Evolutionary conservation across 108 stramenopile genomes (phyloP).

Genomic region (Fragilaria crotonensis): DNA sequence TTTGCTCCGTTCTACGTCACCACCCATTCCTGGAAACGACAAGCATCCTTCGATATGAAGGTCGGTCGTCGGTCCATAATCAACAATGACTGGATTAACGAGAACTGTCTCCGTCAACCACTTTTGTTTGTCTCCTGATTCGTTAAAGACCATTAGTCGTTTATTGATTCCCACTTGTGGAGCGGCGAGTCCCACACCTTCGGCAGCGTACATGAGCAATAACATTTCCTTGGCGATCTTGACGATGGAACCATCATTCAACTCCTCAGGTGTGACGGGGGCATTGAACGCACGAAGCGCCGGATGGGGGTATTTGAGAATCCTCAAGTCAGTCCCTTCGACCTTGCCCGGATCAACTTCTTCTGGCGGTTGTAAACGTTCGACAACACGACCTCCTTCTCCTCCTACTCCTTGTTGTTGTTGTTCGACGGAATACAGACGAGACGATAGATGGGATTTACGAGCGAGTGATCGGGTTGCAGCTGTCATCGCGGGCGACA

Average conservation of each 20-base stretch:
- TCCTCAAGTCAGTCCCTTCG: conserved; percentile 70
- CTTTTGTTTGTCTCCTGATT: conserved; percentile 65
- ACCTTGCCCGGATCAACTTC: conserved; percentile 81
- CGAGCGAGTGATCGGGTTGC: too few relatives aligned
- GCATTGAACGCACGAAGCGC: conserved; percentile 68
- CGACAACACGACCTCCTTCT: too few relatives aligned
- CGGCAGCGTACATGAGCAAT: conserved; percentile 90
- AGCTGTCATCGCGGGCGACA: too few relatives aligned
- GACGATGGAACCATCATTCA: conserved; percentile 44
- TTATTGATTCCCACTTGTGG: conserved; percentile 90
- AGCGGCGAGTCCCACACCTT: conserved; percentile 90
- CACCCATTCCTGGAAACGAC: conserved; percentile 87
- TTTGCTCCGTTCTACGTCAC: conserved; percentile 64
- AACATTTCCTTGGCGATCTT: conserved; percentile 90
- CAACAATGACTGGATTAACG: conserved; percentile 83
- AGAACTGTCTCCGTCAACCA: conserved; percentile 79
- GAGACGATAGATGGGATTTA: too few relatives aligned
- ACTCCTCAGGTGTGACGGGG: conserved; percentile 53
- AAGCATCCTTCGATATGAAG: conserved; percentile 87
- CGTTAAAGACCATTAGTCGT: conserved; percentile 91
- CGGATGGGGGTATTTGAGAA: conserved; percentile 94
- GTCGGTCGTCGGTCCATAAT: conserved; percentile 50
- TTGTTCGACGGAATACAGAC: too few relatives aligned
- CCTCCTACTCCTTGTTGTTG: too few relatives aligned
- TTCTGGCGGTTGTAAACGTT: conserved; percentile 27